Base-by-base conservation (phyloP, 768 basidiomycete species). In the Hygrophorus pudorinus region DNA sequence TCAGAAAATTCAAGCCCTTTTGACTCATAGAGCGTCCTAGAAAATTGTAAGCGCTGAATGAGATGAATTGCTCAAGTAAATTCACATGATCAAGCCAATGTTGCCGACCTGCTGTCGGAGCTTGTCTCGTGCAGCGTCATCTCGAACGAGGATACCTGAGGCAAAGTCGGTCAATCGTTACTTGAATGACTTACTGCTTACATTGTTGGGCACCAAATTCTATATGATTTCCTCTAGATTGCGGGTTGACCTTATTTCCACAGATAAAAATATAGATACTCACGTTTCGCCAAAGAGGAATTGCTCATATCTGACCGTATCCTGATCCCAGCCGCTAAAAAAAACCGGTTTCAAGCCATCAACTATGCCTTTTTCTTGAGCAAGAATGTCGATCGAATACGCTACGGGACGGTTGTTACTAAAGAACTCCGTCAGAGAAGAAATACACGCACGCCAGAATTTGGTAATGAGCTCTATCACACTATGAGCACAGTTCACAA, bases 1-100 rank as follows among this genome's bases (percentile, higher is more conserved):
- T 81, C 79, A 49, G 79, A 71, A 56, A 81, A 81, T 51, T 81
- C 80, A 4, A 81, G 59, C 0, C 80, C 80, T 59, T 81, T 81
- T 65, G 73, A 76, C 35, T 81, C 76, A 52, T 76, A 75, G 4
- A 80, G 48, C 2, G 79, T 80, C 60, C 71, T 72, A 36, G 4
- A 9, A 29, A 20, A 34, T 21, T 6, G 20, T 34, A 18, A 42
- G 35, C 30, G 13, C 14, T 18, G 5, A 14, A 8, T 35, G 10
- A 16, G 7, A 5, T 10, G 3, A 13, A 4, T 36, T 18, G 12
- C 17, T 16, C 4, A 24, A 30, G 11, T 9, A n/a, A 30, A 21
- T 32, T 39, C 51, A 79, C 81, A 83, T 62, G 16, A 82, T 72
- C 7, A 76, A 45, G 5, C 78, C 79, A 10, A 79, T 69, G 30